phyloP scores from a whole-genome alignment of 1,284 basidiomycete species.

The Earliella scabrosa region DNA sequence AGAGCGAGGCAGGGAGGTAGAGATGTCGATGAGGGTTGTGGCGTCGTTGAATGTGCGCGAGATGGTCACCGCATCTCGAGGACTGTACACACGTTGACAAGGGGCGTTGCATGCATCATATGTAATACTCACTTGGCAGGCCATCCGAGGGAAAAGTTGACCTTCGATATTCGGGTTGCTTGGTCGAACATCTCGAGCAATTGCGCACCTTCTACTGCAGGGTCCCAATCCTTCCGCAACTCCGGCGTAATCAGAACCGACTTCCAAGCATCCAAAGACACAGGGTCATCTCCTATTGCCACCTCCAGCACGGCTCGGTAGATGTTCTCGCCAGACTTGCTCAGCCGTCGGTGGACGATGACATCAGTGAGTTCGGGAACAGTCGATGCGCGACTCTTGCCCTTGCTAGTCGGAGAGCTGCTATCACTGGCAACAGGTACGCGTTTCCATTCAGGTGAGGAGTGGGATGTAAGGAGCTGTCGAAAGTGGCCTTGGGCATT shows the following conservation, averaged over 20 bases:
- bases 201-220: conserved; percentile 85
- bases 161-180: conserved; percentile 84
- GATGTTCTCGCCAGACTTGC: conserved; percentile 73
- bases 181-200: conserved; percentile 88
- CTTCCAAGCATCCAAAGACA: conserved; percentile 81
- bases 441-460: conserved; percentile 73
- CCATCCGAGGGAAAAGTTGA: conserved; percentile 94
- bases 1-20: conserved; percentile 94
- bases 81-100: conserved; percentile 50
- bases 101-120: not conserved
- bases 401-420: conserved; percentile 53
- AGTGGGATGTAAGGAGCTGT: conserved; percentile 65
- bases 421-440: conserved; percentile 52
- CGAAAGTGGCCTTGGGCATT: conserved; percentile 75
- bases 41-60: conserved; percentile 83
- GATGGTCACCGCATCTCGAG: conserved; percentile 92
- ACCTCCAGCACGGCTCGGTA: conserved; percentile 87
- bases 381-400: conserved; percentile 54
- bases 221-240: conserved; percentile 89
- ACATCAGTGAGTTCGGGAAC: conserved; percentile 70
- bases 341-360: conserved; percentile 66
- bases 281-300: conserved; percentile 61
- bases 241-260: conserved; percentile 86
- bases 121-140: conserved; percentile 81
- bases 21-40: conserved; percentile 87